Evolutionary conservation across 306 rosid genomes (phyloP).

Genomic region (Inga laurina): DNA sequence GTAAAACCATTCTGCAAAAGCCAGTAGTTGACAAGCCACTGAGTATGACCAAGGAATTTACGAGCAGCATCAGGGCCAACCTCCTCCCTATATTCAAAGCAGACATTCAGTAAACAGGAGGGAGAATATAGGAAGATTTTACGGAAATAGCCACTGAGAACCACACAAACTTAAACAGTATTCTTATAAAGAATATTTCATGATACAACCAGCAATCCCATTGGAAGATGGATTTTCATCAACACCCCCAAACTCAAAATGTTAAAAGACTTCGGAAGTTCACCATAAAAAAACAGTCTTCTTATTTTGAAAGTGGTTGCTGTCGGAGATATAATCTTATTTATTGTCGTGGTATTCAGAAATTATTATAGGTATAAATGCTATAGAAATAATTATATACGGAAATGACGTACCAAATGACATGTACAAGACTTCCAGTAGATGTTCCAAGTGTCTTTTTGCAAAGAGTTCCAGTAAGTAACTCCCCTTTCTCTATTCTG

Average conservation of each 20-base stretch:
- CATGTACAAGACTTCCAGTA: slow-evolving; percentile 96
- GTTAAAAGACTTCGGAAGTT: neutral
- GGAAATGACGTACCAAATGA: slow-evolving; percentile 70
- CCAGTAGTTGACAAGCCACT: slow-evolving; percentile 99
- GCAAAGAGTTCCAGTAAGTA: slow-evolving; percentile 93
- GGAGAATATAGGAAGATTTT: slow-evolving; percentile 11
- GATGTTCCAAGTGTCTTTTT: slow-evolving; percentile 94
- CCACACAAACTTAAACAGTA: slow-evolving; percentile 16
- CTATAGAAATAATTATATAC: neutral
- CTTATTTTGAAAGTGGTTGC: neutral
- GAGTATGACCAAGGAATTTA: slow-evolving; percentile 95
- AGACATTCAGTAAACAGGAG: slow-evolving; percentile 16
- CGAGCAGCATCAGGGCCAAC: slow-evolving; percentile 99
- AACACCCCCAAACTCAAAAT: neutral
- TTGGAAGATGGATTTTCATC: neutral
- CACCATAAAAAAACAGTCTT: neutral
- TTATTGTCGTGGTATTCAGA: neutral
- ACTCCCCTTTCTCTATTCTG: slow-evolving; percentile 95
- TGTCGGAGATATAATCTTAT: neutral
- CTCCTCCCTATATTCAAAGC: slow-evolving; percentile 77
- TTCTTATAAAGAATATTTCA: neutral
- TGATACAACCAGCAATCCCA: neutral
- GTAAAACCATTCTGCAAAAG: slow-evolving; percentile 95
- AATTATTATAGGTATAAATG: slow-evolving; percentile 14
- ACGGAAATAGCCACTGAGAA: slow-evolving; percentile 9